These are phyloP conservation scores for Venturia oleaginea DNA, from an alignment of 2,329 filamentous ascomycete species.

Conservation along the genomic window DNA sequence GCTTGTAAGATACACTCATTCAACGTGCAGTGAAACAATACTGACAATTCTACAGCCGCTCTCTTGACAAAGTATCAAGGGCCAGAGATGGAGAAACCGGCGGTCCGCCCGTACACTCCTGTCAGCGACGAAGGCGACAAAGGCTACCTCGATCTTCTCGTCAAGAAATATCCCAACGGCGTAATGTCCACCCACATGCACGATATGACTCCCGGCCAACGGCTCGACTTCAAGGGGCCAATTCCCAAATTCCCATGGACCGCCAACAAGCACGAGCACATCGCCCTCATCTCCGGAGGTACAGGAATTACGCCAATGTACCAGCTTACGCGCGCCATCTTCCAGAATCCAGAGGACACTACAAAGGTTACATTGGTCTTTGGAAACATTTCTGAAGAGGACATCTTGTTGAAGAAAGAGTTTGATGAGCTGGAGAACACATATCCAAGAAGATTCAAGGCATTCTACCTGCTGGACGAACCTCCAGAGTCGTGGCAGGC, in stretches of 20 bases:
- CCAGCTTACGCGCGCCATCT: slow-evolving; percentile 83
- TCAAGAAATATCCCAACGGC: slow-evolving; percentile 86
- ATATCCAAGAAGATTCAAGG: slow-evolving; percentile 88
- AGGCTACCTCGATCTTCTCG: slow-evolving; percentile 77
- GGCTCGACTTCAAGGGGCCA: slow-evolving; percentile 87
- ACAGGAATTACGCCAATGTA: slow-evolving; percentile 98
- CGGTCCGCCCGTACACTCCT: slow-evolving; percentile 88
- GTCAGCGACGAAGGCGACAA: slow-evolving; percentile 73
- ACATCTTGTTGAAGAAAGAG: slow-evolving; percentile 85
- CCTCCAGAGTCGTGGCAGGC: slow-evolving; percentile 69
- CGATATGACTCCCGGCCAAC: slow-evolving; percentile 70
- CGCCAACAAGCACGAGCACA: slow-evolving; percentile 86
- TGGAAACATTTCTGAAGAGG: slow-evolving; percentile 80
- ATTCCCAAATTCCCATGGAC: slow-evolving; percentile 89
- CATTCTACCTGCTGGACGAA: slow-evolving; percentile 88
- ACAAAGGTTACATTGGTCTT: slow-evolving; percentile 96
- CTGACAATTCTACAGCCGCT: slow-evolving; percentile 42
- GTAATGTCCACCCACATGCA: slow-evolving; percentile 89
- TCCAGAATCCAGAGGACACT: slow-evolving; percentile 93
- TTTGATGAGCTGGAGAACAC: slow-evolving; percentile 83
- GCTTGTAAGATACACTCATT: slow-evolving; percentile 45
- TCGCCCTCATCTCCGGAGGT: slow-evolving; percentile 81
- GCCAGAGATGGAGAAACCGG: slow-evolving; percentile 71
- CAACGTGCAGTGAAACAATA: background rate
- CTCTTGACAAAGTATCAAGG: slow-evolving; percentile 88